Evolutionary conservation across 2,329 filamentous ascomycete species (phyloP), one percentile per base, ranked within the genome.

Genomic region (Chaetoscypha palmicola): DNA sequence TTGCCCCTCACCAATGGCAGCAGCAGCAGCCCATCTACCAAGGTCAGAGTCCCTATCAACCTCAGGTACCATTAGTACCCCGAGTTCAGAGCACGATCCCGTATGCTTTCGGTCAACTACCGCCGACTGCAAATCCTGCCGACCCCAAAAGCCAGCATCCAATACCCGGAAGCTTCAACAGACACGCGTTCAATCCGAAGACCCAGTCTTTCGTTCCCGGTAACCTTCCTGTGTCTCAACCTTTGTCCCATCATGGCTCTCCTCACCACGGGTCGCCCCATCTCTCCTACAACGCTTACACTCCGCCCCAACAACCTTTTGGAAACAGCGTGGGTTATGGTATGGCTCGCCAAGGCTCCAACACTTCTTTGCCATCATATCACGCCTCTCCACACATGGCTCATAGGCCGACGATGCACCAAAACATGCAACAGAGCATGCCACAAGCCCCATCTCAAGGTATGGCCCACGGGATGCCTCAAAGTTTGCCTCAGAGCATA

Each of bases 171-270:
- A 92, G 83, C 65, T 94, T 79, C 61, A 87, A 85, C 59, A 76
- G 89, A 46, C 86, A 88, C 56, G 79, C 84, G 10, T 96, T 97
- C 68, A 96, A 96, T 60, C 91, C 90, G 1, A 90, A 94, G 67
- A 96, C 86, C 12, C 86, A 94, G 59, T 86, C 90, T 0, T 96
- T 97, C 64, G 78, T 95, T 19, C 91, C 91, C 1, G 73, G 72
- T 40, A 70, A 77, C 62, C 64, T 68, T 22, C 67, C 71, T 3
- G 68, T 71, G 51, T 72, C 70, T 31, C 66, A 62, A 36, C 50
- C 58, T 3, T 56, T 61, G 49, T 54, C 59, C 17, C 58, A 61
- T 37, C 60, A 62, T 37, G 58, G 59, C 12, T 59, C 52, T 28
- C 53, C 58, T 4, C 58, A 60, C 41, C 58, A 61, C 43, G 58